These are phyloP conservation scores for Penicillium sp. DNA, from an alignment of 2,329 filamentous ascomycete genomes.

Conservation along the genomic window DNA sequence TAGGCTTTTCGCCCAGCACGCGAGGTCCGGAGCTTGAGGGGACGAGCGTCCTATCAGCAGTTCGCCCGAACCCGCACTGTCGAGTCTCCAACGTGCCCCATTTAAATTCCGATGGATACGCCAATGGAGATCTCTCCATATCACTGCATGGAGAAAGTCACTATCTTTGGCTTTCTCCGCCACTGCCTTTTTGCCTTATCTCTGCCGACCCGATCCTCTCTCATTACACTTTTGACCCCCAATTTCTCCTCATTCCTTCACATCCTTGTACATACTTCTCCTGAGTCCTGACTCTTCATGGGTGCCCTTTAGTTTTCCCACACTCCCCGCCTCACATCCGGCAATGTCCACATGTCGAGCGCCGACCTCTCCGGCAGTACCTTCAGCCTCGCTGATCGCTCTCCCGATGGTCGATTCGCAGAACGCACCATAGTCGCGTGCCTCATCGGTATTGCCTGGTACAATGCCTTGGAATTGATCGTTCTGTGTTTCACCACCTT, in stretches of 20 bases:
- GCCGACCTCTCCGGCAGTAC: conserved; percentile 13
- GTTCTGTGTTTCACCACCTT: conserved; percentile 52
- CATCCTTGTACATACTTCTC: conserved; percentile 1
- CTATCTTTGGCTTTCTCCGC: conserved; percentile 13
- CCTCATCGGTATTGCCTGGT: conserved; percentile 49
- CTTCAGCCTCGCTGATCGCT: conserved; percentile 15
- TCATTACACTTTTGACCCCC: not conserved
- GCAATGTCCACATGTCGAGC: conserved; percentile 25
- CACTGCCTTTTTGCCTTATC: conserved; percentile 11
- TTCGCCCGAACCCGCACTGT: not conserved
- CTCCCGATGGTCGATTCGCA: conserved; percentile 6
- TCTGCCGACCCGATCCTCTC: not conserved
- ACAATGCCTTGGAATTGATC: conserved; percentile 51
- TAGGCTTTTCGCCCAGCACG: not conserved
- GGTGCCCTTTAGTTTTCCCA: not conserved
- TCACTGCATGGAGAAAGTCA: not conserved
- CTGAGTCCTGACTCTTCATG: not conserved
- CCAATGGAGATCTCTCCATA: conserved; percentile 12
- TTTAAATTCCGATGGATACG: not conserved
- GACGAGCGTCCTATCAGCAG: conserved; percentile 1
- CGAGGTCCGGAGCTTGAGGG: not conserved
- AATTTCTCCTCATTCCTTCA: not conserved
- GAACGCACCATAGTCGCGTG: conserved; percentile 18
- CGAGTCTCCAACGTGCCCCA: not conserved
- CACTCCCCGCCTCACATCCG: not conserved